Percentiles rank a stretch among this genome's conserved stretches.
Conservation (phyloP, 1,284 basidiomycete genomes). For the Sanghuangporus sanghuang region DNA sequence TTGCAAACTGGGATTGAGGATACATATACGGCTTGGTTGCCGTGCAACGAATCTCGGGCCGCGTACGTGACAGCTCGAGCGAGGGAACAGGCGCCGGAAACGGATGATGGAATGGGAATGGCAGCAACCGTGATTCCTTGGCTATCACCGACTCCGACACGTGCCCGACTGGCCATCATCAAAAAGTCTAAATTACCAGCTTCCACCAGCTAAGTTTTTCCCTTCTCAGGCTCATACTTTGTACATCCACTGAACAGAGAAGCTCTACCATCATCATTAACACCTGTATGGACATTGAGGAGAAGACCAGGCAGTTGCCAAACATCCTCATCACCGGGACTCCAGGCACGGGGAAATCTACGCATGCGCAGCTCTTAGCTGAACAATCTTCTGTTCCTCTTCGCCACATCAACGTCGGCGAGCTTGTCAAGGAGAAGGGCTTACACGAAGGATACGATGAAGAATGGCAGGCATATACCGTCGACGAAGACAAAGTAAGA, state of each 20-base stretch:
- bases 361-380: constrained; percentile 78
- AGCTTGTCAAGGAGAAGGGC: constrained; percentile 80
- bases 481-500: constrained; percentile 90
- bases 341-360: constrained; percentile 86
- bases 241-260: not conserved
- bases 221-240: not conserved
- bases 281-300: not conserved
- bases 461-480: constrained; percentile 91
- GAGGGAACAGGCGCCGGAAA: not conserved
- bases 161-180: not conserved
- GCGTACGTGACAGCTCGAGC: not conserved
- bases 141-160: not conserved
- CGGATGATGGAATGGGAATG: not conserved
- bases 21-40: constrained; percentile 2
- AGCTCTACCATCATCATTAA: not conserved
- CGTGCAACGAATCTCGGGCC: not conserved
- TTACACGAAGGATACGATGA: constrained; percentile 87
- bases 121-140: not conserved
- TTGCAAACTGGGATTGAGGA: not conserved
- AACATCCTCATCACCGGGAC: constrained; percentile 93
- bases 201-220: not conserved
- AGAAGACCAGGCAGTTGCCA: constrained; percentile 37
- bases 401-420: constrained; percentile 85
- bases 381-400: constrained; percentile 64
- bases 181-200: not conserved